phyloP scores from a whole-genome alignment of 768 basidiomycete genomes.

The Gloeophyllum trabeum region DNA sequence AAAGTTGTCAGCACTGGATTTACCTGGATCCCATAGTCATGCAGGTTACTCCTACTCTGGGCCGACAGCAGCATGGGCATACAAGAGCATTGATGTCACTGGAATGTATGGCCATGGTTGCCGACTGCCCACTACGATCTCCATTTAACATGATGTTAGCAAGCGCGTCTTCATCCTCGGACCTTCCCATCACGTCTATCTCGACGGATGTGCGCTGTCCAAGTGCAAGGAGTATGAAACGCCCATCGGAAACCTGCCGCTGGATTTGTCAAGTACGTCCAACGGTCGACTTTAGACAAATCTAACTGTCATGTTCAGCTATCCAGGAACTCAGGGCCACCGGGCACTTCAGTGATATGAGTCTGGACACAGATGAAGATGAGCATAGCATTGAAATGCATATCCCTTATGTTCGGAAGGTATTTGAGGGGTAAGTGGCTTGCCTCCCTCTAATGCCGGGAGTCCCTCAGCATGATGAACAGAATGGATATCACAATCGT shows the following conservation, averaged over 20 bases:
- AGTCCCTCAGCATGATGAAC: constrained; percentile 3
- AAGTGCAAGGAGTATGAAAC: constrained; percentile 71
- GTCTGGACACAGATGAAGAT: constrained; percentile 63
- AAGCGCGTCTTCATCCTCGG: constrained; percentile 92
- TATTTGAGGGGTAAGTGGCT: constrained; percentile 60
- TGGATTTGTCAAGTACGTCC: constrained; percentile 69
- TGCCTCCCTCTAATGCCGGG: neutral
- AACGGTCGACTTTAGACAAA: neutral
- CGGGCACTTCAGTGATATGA: constrained; percentile 62
- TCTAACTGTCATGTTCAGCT: constrained; percentile 32
- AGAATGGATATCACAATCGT: constrained; percentile 75
- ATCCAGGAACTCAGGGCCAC: constrained; percentile 54
- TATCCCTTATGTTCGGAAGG: constrained; percentile 79
- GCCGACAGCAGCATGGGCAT: constrained; percentile 91
- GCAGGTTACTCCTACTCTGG: constrained; percentile 96
- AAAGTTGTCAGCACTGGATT: neutral
- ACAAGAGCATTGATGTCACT: constrained; percentile 73
- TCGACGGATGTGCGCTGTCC: constrained; percentile 81
- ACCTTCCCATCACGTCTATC: constrained; percentile 87
- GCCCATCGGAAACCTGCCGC: constrained; percentile 69
- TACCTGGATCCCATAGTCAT: constrained; percentile 63
- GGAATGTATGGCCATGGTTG: constrained; percentile 49
- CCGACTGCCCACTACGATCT: neutral
- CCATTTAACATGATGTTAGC: constrained; percentile 25
- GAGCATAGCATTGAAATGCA: constrained; percentile 99